Base-by-base conservation (phyloP, 1,284 basidiomycete species). In the Bjerkandera adusta region DNA sequence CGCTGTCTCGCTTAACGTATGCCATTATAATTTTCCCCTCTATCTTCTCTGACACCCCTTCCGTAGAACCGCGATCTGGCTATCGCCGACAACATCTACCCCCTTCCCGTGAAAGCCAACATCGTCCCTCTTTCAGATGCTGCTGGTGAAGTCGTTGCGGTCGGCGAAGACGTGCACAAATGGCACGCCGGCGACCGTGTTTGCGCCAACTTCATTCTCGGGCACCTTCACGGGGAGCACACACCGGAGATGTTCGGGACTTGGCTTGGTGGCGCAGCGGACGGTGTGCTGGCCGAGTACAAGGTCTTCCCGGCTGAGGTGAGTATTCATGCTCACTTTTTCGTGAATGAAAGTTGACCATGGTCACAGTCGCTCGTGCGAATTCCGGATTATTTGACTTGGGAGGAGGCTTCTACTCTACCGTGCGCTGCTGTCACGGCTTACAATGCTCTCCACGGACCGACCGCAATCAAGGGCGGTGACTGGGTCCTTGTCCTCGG, bases 231-330 rank as follows among this genome's bases (percentile, higher is more conserved):
- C 24, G 59, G 59, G 3, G 55, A 57, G 15, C 15, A 43, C 35
- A 49, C 40, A 1, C 33, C 37, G 7, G 48, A 54, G 6, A 69
- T 60, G 26, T 56, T 56, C 35, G 39, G 43, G 1, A 68, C 68
- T 0, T 60, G 66, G 1, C 64, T 81, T 32, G 82, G 81, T 22
- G 79, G 70, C 0, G 60, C 60, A n/a, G 53, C 67, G 4, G 70
- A 79, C 49, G 83, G 81, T 4, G 76, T 83, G 5, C 60, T 83
- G 45, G 73, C 73, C 2, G 69, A 83, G 56, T 83, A 80, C 69
- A 57, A 53, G 68, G 54, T 43, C 33, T 13, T 53, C 21, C 45
- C 54, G 13, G 25, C 18, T 43, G 15, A 27, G 12, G 32, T 25
- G 37, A 13, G 43, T 21, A 3, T 65, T 69, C 46, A 66, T 80